Conservation (phyloP, 345 rosid species). For the Arabidopsis suecica region DNA sequence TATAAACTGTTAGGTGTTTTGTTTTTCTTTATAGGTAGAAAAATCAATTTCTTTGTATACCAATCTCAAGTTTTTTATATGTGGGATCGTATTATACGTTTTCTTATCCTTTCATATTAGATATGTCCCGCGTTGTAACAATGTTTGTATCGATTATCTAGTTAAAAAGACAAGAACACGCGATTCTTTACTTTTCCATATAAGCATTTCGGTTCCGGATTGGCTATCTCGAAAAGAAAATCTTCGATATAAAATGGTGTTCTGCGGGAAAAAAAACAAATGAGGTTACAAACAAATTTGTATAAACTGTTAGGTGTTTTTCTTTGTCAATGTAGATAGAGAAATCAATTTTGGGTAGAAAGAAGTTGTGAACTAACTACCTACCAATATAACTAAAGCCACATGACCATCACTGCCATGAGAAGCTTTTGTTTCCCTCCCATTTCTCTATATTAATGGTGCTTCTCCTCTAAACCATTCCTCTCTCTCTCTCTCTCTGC, state of each 20-base stretch:
- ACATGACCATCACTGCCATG: constrained; percentile 21
- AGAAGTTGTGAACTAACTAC: constrained; percentile 52
- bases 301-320: constrained; percentile 15
- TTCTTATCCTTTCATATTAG: too few relatives aligned
- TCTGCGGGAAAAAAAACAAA: background rate
- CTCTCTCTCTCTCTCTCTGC: background rate
- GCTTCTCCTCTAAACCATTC: constrained; percentile 9
- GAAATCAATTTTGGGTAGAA: constrained; percentile 28
- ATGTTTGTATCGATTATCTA: too few relatives aligned
- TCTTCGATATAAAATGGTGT: too few relatives aligned
- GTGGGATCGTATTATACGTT: too few relatives aligned
- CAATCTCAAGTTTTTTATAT: too few relatives aligned
- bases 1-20: constrained; percentile 22
- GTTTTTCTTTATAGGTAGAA: background rate
- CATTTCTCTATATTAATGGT: constrained; percentile 35
- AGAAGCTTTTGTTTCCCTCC: constrained; percentile 41
- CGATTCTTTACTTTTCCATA: too few relatives aligned
- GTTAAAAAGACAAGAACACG: too few relatives aligned
- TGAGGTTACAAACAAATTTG: background rate
- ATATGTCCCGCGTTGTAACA: too few relatives aligned
- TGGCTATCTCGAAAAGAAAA: too few relatives aligned
- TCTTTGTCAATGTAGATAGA: background rate
- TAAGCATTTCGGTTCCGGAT: too few relatives aligned
- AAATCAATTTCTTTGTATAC: background rate
- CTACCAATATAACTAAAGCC: constrained; percentile 38